These are phyloP conservation scores for Trichoderma polysporum DNA, from an alignment of 2,329 filamentous ascomycete species.

Conservation along the genomic window DNA sequence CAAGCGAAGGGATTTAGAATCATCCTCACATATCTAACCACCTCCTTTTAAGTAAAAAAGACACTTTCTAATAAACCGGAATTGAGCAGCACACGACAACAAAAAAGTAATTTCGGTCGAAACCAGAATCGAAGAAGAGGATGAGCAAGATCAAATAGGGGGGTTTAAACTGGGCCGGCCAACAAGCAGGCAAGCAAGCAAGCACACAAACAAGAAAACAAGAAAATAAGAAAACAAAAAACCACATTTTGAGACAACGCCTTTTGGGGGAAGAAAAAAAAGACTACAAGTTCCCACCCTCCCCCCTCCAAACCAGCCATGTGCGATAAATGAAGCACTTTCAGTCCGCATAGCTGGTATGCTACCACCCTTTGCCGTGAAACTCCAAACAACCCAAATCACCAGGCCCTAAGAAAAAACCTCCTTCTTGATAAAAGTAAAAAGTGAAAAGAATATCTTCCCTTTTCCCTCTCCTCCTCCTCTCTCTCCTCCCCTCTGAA, in stretches of 20 bases:
- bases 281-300: background rate
- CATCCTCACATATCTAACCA: conserved; percentile 9
- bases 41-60: background rate
- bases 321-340: conserved; percentile 23
- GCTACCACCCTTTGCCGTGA: conserved; percentile 8
- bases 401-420: background rate
- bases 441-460: background rate
- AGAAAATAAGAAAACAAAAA: background rate
- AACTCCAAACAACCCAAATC: conserved; percentile 13
- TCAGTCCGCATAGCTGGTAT: conserved; percentile 22
- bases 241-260: conserved; percentile 5
- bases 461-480: background rate
- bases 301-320: conserved; percentile 9
- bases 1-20: background rate
- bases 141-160: background rate
- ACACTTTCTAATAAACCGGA: background rate
- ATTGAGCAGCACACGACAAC: background rate
- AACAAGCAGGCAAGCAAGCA: too few species aligned
- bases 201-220: background rate
- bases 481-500: background rate
- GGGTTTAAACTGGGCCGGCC: background rate
- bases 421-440: background rate
- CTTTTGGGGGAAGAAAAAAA: background rate
- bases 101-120: background rate
- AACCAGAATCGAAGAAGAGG: background rate